Conservation (phyloP, 139 green algal species). For the Eudorina sp. region DNA sequence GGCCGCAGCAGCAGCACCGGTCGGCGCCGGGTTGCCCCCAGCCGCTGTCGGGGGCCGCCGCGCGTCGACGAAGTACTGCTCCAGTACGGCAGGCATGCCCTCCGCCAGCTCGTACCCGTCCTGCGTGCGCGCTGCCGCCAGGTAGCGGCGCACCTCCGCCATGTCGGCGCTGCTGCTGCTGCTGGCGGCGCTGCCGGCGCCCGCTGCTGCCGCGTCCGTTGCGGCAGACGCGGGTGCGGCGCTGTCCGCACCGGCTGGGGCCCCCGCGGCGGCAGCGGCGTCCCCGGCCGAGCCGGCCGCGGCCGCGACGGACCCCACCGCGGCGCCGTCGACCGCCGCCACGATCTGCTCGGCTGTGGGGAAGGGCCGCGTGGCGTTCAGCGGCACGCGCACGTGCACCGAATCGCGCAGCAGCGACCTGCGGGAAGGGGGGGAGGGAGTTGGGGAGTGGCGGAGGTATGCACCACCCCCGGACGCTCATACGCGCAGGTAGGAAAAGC, state of each 20-base stretch:
- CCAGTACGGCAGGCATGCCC: constrained; percentile 34
- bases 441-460: no score
- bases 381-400: constrained; percentile 15
- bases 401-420: constrained; percentile 39
- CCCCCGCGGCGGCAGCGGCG: no score
- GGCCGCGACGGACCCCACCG: not conserved
- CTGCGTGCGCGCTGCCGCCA: constrained; percentile 45
- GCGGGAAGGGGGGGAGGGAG: not conserved
- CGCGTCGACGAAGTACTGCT: constrained; percentile 38
- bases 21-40: not conserved
- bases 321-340: not conserved
- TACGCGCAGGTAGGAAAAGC: no score
- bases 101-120: constrained; percentile 49
- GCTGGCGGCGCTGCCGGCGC: not conserved
- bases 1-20: not conserved
- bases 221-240: no score
- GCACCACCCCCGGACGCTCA: no score
- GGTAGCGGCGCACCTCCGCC: constrained; percentile 53
- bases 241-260: no score
- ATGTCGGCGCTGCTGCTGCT: constrained; percentile 28
- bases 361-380: constrained; percentile 24
- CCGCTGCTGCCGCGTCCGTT: not conserved
- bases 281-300: not conserved
- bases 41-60: not conserved
- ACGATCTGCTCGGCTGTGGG: not conserved